phyloP scores from a whole-genome alignment of 2,329 filamentous ascomycete genomes.

The Emericellopsis atlantica region DNA sequence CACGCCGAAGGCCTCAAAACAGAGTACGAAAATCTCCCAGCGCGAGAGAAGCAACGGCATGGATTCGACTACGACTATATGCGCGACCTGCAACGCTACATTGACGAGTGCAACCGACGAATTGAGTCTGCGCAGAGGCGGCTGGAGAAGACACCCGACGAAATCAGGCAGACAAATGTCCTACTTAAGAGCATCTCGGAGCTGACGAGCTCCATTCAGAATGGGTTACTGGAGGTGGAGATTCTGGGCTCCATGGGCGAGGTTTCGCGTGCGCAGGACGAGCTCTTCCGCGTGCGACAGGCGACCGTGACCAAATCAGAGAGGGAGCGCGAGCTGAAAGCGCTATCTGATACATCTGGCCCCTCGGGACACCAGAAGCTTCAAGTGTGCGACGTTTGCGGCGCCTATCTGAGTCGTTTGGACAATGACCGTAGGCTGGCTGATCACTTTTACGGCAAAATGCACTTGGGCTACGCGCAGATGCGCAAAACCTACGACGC shows the following conservation, averaged over 20 bases:
- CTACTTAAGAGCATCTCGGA: constrained; percentile 81
- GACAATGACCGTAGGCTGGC: constrained; percentile 91
- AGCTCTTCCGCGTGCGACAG: constrained; percentile 75
- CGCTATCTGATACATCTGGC: constrained; percentile 80
- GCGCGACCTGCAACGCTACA: constrained; percentile 90
- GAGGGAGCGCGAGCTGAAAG: constrained; percentile 78
- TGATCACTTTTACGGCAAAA: constrained; percentile 98
- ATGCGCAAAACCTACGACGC: constrained; percentile 89
- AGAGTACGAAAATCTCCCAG: constrained; percentile 68
- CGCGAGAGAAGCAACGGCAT: constrained; percentile 61
- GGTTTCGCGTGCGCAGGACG: constrained; percentile 72
- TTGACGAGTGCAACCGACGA: constrained; percentile 88
- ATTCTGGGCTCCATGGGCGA: constrained; percentile 72
- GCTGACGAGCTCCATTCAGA: constrained; percentile 63
- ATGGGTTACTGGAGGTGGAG: constrained; percentile 73
- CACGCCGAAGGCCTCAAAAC: constrained; percentile 81
- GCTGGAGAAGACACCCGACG: constrained; percentile 93
- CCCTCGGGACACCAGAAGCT: constrained; percentile 94
- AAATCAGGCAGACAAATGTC: constrained; percentile 89
- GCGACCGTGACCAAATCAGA: constrained; percentile 73
- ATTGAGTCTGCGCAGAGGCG: constrained; percentile 85
- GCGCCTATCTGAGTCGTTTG: constrained; percentile 80
- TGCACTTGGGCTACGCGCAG: constrained; percentile 95
- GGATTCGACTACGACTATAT: constrained; percentile 96
- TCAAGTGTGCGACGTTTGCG: constrained; percentile 97